Evolutionary conservation across 306 rosid genomes (phyloP).

Genomic region (Herpetospermum pedunculosum): DNA sequence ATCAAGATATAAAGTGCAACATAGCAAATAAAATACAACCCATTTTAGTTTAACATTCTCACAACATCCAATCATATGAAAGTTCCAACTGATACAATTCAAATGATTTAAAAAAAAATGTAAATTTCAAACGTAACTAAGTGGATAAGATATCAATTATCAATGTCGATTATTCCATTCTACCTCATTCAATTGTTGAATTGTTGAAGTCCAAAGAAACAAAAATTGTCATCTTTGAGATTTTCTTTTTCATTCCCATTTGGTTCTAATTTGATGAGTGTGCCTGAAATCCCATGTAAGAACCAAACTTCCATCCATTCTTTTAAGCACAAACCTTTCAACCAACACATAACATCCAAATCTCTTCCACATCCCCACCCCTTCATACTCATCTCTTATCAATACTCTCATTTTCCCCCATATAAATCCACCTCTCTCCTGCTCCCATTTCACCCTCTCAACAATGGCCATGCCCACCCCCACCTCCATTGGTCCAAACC

Average conservation of each 20-base stretch:
- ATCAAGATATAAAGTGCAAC: too few species aligned
- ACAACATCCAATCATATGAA: too few species aligned
- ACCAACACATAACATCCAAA: constrained; percentile 36
- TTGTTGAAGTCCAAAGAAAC: too few species aligned
- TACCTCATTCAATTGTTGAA: too few species aligned
- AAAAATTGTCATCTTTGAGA: too few species aligned
- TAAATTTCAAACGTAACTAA: too few species aligned
- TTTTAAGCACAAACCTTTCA: constrained; percentile 39
- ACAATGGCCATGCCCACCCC: constrained; percentile 40
- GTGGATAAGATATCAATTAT: too few species aligned
- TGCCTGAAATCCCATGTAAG: constrained; percentile 30
- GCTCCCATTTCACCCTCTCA: constrained; percentile 53
- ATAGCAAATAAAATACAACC: too few species aligned
- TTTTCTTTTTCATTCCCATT: constrained; percentile 49
- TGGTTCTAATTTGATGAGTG: constrained; percentile 30
- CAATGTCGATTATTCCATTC: too few species aligned
- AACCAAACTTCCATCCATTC: constrained; percentile 6
- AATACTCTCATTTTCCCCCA: constrained; percentile 27
- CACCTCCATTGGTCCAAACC: constrained; percentile 48
- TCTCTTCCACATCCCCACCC: constrained; percentile 22
- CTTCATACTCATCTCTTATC: constrained; percentile 34
- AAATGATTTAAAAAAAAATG: too few species aligned
- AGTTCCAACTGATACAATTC: too few species aligned
- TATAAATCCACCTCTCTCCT: constrained; percentile 21
- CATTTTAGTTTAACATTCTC: too few species aligned